These are phyloP conservation scores for Platismatia glauca DNA, from an alignment of 495 filamentous ascomycete genomes.

Conservation along the genomic window DNA sequence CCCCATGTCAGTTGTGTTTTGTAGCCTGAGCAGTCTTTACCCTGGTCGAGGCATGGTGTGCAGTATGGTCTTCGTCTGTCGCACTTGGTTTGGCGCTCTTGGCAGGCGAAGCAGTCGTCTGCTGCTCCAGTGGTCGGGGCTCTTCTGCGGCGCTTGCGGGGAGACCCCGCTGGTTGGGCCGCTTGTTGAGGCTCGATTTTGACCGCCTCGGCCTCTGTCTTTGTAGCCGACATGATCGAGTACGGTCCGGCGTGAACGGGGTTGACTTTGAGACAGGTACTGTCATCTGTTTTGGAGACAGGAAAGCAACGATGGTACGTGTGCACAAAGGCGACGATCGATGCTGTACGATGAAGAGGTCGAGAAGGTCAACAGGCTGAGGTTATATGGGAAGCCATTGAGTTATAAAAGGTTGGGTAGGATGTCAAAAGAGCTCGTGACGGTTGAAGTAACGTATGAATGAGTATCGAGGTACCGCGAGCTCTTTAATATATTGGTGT, in stretches of 20 bases:
- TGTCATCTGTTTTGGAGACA: neutral
- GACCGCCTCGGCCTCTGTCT: conserved; percentile 14
- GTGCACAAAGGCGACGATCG: neutral
- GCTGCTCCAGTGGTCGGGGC: conserved; percentile 82
- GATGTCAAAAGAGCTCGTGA: conserved; percentile 12
- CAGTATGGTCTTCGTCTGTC: conserved; percentile 92
- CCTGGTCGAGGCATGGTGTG: conserved; percentile 82
- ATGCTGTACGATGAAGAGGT: neutral
- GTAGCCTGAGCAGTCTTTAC: conserved; percentile 93
- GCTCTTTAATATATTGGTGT: conserved; percentile 19
- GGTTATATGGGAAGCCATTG: neutral
- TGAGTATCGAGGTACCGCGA: conserved; percentile 20
- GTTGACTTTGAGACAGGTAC: neutral
- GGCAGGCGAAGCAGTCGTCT: conserved; percentile 93
- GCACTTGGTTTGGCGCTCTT: conserved; percentile 72
- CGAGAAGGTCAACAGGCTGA: neutral
- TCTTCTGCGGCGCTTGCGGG: conserved; percentile 76
- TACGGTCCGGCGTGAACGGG: neutral
- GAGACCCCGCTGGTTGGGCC: conserved; percentile 26
- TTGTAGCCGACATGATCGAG: conserved; percentile 16
- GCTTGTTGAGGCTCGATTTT: conserved; percentile 11
- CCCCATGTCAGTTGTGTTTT: conserved; percentile 98
- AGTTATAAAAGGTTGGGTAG: neutral
- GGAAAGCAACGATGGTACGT: neutral
- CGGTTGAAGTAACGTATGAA: conserved; percentile 6